Base-by-base conservation (phyloP, 257 asterid genomes). In the Solanum habrochaites region DNA sequence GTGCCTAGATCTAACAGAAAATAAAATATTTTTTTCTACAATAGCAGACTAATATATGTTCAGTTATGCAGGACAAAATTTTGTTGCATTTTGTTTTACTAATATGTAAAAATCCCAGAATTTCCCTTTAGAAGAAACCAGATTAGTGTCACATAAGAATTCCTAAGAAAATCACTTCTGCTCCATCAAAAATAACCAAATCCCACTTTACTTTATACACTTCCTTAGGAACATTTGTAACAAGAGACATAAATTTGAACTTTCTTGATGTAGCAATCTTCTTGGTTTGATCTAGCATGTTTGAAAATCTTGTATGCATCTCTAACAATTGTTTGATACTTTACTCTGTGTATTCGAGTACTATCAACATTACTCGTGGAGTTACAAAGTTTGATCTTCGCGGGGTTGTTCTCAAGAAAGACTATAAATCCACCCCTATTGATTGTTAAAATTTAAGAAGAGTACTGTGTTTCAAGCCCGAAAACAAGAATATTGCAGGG, bases 161-260 rank as follows among this genome's bases (percentile, higher is more conserved):
- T 96, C 98, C 99, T 97, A 82, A 4, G 99, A 92, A 88, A 92
- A 96, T 98, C 98, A 96, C 87, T 89, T 86, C 82, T 0, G 99
- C 98, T n/a, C 98, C 99, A 84, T 96, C 98, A 86, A 95, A 97
- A 78, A 95, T 56, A 85, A 96, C 89, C 49, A 92, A 90, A 71
- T 96, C 98, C 99, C 98, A 96, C 87, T 74, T 86, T 5, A 90
- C 74, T n/a, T 93, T 88, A n/a, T 88, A 88, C 62, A 91, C 93
- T 91, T 87, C 75, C 18, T 1, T 77, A 15, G 98, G 96, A 82
- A 95, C 95, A 49, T 90, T 86, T 80, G 82, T 70, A 64, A 95
- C 83, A 27, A 82, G 71, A 11, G 86, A 58, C 49, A 52, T 52
- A 52, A 95, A 31, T 31, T 31, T 31, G 0, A 31, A 31, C 35